Conservation (phyloP, 345 rosid species). For the Arabidopsis thaliana region TAIR10.1 NC_003076.8:6754001-6754500, state of each 20-base stretch:
- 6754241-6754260: neutral
- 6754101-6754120: conserved; percentile 96
- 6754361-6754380: conserved; percentile 98
- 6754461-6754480: neutral
- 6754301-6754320: conserved; percentile 94
- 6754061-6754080: conserved; percentile 99
- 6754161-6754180: conserved; percentile 98
- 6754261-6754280: neutral
- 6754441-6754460: neutral
- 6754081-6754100: conserved; percentile 99
- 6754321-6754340: conserved; percentile 99
- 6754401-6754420: neutral
- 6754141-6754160: conserved; percentile 99
- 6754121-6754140: conserved; percentile 99
- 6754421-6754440: neutral
- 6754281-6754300: conserved; percentile 94
- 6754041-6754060: conserved; percentile 98
- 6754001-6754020: conserved; percentile 49
- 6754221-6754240: neutral
- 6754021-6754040: conserved; percentile 99
- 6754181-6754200: neutral
- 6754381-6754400: conserved; percentile 63
- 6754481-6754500: neutral
- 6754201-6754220: neutral
- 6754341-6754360: conserved; percentile 96